phyloP scores from a whole-genome alignment of 2,329 filamentous ascomycete species.

The Trichoderma polysporum region DNA sequence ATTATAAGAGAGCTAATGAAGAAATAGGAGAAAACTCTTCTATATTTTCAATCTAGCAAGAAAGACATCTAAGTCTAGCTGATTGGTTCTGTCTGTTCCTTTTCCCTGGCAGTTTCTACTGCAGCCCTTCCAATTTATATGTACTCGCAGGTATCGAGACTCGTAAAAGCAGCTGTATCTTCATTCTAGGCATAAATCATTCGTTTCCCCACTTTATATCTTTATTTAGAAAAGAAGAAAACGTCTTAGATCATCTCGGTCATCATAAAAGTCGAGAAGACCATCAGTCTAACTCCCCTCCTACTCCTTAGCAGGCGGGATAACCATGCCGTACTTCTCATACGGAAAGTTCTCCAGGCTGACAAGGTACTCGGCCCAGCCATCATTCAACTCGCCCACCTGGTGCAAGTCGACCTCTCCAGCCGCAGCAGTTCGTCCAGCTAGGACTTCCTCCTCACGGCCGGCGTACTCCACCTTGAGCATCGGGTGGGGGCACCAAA shows the following conservation, averaged over 20 bases:
- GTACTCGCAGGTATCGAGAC: neutral
- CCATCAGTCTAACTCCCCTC: neutral
- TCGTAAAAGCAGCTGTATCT: neutral
- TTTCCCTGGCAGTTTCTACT: neutral
- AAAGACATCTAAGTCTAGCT: neutral
- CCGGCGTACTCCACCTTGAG: constrained; percentile 74
- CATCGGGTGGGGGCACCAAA: constrained; percentile 86
- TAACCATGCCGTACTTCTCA: constrained; percentile 57
- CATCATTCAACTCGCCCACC: constrained; percentile 58
- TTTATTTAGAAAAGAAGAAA: neutral
- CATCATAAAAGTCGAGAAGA: neutral
- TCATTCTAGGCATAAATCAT: neutral
- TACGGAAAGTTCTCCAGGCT: constrained; percentile 58
- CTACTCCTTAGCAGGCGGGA: constrained; percentile 31
- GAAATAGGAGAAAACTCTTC: neutral
- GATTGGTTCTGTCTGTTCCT: neutral
- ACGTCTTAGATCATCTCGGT: neutral
- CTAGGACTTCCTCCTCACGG: constrained; percentile 77
- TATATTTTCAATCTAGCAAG: neutral
- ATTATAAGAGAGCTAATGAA: neutral
- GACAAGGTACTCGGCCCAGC: constrained; percentile 58
- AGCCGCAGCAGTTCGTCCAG: constrained; percentile 73
- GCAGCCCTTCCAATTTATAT: neutral
- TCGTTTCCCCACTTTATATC: neutral
- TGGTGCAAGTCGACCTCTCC: constrained; percentile 54